These are phyloP conservation scores for Ogataea angusta DNA, from an alignment of 805 yeast genomes.

Conservation along the genomic window DNA sequence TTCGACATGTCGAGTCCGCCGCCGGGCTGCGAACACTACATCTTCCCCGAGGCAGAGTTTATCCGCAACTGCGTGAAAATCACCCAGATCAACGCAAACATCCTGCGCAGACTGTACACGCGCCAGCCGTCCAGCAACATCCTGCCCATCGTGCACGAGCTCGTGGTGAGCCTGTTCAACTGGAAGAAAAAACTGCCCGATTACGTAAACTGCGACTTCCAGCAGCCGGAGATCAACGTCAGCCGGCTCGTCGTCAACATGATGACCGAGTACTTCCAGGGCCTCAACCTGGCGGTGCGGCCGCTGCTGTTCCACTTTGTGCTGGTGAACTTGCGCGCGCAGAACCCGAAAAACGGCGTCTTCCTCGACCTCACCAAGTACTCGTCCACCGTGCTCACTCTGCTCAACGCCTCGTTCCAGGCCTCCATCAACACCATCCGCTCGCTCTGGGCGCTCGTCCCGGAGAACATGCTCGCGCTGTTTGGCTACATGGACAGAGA, in stretches of 20 bases:
- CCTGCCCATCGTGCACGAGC: constrained; percentile 66
- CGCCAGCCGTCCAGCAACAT: constrained; percentile 75
- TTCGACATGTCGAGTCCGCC: constrained; percentile 65
- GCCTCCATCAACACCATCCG: constrained; percentile 75
- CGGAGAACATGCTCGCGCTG: constrained; percentile 77
- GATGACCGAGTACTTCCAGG: constrained; percentile 82
- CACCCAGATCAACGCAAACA: constrained; percentile 74
- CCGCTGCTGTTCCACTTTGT: constrained; percentile 77
- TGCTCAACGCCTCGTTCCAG: constrained; percentile 73
- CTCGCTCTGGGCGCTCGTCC: constrained; percentile 69
- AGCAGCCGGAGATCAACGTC: constrained; percentile 49
- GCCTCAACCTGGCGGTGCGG: constrained; percentile 73
- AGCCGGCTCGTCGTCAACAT: constrained; percentile 67
- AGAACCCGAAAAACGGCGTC: constrained; percentile 36
- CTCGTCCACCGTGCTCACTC: constrained; percentile 63
- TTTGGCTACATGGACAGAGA: constrained; percentile 89
- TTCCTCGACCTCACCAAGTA: constrained; percentile 60
- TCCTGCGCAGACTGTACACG: constrained; percentile 65
- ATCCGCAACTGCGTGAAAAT: constrained; percentile 74
- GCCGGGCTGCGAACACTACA: constrained; percentile 56
- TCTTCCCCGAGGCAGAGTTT: constrained; percentile 76
- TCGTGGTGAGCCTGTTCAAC: constrained; percentile 60
- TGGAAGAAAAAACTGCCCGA: constrained; percentile 69
- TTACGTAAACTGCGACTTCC: constrained; percentile 62
- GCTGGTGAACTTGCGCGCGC: constrained; percentile 52